Evolutionary conservation across 441 rosid genomes (phyloP).

Genomic region (Corymbia citriodora): DNA sequence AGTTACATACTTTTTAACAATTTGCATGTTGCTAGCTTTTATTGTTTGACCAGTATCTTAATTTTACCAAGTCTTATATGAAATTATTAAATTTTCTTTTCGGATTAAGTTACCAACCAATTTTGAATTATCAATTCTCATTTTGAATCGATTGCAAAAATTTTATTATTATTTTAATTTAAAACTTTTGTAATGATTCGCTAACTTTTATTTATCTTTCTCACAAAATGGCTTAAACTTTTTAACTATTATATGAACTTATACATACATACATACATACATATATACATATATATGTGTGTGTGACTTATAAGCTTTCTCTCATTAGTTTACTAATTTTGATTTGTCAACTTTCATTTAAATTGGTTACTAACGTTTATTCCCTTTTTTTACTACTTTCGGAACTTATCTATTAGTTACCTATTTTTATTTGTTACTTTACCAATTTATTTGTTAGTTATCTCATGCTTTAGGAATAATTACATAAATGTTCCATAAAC

Average conservation of each 20-base stretch:
- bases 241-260: not conserved
- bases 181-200: not conserved
- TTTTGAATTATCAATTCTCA: not conserved
- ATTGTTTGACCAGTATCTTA: not conserved
- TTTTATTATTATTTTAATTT: not conserved
- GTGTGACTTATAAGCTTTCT: not conserved
- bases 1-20: not conserved
- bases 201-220: not conserved
- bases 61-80: not conserved
- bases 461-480: not conserved
- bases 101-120: not conserved
- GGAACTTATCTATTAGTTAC: not conserved
- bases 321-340: not conserved
- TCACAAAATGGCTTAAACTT: not conserved
- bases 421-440: not conserved
- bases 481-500: not conserved
- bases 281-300: too few species aligned
- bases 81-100: not conserved
- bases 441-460: not conserved
- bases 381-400: not conserved
- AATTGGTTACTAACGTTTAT: not conserved
- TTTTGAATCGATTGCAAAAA: not conserved
- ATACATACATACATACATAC: not conserved
- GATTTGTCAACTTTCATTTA: not conserved
- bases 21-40: not conserved